These are phyloP conservation scores for Taxillus chinensis DNA, from an alignment of 164 flowering plant species.

Conservation along the genomic window DNA sequence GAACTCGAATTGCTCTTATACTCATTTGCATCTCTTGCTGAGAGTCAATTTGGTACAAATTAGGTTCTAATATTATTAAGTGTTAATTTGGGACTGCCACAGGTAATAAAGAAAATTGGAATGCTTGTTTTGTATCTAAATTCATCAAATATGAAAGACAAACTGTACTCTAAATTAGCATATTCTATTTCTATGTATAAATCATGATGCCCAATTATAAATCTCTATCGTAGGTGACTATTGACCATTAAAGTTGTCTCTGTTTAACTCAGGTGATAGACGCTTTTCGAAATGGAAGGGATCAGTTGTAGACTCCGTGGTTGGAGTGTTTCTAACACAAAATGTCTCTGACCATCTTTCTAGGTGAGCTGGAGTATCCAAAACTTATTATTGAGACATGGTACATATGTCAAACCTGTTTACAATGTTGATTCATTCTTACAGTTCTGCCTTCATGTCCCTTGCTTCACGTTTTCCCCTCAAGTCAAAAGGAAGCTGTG, in stretches of 20 bases:
- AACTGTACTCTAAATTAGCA: no score
- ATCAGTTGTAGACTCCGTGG: slow-evolving; percentile 66
- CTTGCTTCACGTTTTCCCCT: slow-evolving; percentile 1
- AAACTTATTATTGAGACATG: not conserved
- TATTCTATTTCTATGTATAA: no score
- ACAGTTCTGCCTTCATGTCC: slow-evolving; percentile 76
- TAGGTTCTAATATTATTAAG: no score
- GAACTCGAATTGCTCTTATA: not conserved
- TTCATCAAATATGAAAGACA: no score
- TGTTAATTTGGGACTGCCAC: no score
- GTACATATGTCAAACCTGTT: not conserved
- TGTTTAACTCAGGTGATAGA: slow-evolving; percentile 41
- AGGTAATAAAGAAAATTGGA: no score
- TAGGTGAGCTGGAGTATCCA: slow-evolving; percentile 27
- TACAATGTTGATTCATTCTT: slow-evolving; percentile 5
- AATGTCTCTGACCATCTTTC: slow-evolving; percentile 80
- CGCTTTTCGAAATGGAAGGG: slow-evolving; percentile 73
- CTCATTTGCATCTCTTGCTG: not conserved
- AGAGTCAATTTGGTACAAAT: no score
- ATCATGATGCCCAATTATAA: no score
- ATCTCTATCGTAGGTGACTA: no score
- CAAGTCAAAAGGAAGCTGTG: not conserved
- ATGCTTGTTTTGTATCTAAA: no score
- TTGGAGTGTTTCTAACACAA: slow-evolving; percentile 73
- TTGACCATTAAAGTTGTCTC: no score